Evolutionary conservation across 106 monocot species (phyloP), one percentile per base, ranked within the genome.

Genomic region (Gastrodia elata): DNA sequence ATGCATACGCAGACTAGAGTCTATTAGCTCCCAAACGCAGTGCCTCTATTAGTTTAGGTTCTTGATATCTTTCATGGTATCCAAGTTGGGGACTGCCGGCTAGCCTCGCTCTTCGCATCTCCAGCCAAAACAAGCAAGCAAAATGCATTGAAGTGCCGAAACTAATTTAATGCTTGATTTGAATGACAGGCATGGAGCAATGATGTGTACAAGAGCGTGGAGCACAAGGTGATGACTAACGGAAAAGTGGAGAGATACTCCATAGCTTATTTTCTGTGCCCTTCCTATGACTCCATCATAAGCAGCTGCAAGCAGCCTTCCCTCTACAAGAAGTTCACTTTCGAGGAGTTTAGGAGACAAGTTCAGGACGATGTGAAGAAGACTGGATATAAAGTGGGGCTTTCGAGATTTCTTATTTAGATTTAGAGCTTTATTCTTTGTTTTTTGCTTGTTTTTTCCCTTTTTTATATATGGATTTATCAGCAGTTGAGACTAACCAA

Each of bases 311-410:
- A 15, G 39, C 76, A 79, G 58, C 36, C 75, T 30, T 81, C 80
- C 1, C 73, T 37, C 52, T 91, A 87, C 68, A 75, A 64, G 71
- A 82, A 72, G 24, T 91, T 87, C 84, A 87, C 87, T 32, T 87
- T 91, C 70, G 81, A 77, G 32, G 85, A 91, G 83, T 91, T 80
- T 72, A 87, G 83, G 46, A 72, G 35, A 22, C 91, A 91, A 72
- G 91, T 87, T 71, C 83, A 83, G 27, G 85, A 84, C 11, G 91
- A 91, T 68, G 87, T 87, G 72, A 81, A 87, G 75, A 74, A 15
- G 42, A 85, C 69, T 24, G 91, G 91, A 38, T 71, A 79, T 33
- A 91, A 91, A 77, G 76, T 85, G 4, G 91, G 87, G 4, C 87
- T 91, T 26, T 34, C 84, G 46, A 85, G 87, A 79, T 91, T 91